These are phyloP conservation scores for Malbranchea cinnamomea DNA, from an alignment of 2,329 filamentous ascomycete species.

Conservation along the genomic window DNA sequence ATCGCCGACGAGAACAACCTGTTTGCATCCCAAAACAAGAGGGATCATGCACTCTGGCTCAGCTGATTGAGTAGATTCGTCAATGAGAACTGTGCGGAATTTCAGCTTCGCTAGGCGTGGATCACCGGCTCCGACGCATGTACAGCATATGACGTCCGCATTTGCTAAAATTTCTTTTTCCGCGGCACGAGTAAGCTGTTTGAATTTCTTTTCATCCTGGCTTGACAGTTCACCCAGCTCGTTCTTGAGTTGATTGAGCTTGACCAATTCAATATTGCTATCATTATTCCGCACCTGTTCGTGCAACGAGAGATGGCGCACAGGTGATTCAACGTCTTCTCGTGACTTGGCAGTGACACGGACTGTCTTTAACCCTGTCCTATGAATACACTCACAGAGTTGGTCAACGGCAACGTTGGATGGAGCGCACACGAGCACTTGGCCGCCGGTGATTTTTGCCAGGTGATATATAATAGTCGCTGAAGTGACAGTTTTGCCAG, in stretches of 20 bases:
- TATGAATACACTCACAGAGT: slow-evolving; percentile 90
- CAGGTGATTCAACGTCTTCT: slow-evolving; percentile 96
- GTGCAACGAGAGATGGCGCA: slow-evolving; percentile 86
- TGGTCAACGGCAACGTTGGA: slow-evolving; percentile 98
- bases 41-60: slow-evolving; percentile 99
- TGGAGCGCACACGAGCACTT: slow-evolving; percentile 89
- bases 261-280: slow-evolving; percentile 82
- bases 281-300: slow-evolving; percentile 97
- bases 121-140: slow-evolving; percentile 92
- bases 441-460: slow-evolving; percentile 84
- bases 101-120: slow-evolving; percentile 93
- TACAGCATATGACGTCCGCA: slow-evolving; percentile 97
- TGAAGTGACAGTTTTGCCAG: slow-evolving; percentile 95
- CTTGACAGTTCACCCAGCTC: slow-evolving; percentile 85
- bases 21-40: slow-evolving; percentile 90
- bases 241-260: slow-evolving; percentile 82
- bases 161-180: slow-evolving; percentile 91
- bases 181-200: slow-evolving; percentile 81
- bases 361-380: slow-evolving; percentile 88
- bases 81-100: slow-evolving; percentile 93
- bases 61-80: slow-evolving; percentile 94
- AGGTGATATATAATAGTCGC: slow-evolving; percentile 98
- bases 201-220: slow-evolving; percentile 97
- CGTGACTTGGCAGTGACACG: slow-evolving; percentile 97
- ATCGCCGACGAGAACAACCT: slow-evolving; percentile 95